A percentile compares a stretch with the other conserved stretches of the same genome.
These are phyloP conservation scores for Diddensiella transvaalensis DNA, from an alignment of 805 yeast species.

Conservation along the genomic window DNA sequence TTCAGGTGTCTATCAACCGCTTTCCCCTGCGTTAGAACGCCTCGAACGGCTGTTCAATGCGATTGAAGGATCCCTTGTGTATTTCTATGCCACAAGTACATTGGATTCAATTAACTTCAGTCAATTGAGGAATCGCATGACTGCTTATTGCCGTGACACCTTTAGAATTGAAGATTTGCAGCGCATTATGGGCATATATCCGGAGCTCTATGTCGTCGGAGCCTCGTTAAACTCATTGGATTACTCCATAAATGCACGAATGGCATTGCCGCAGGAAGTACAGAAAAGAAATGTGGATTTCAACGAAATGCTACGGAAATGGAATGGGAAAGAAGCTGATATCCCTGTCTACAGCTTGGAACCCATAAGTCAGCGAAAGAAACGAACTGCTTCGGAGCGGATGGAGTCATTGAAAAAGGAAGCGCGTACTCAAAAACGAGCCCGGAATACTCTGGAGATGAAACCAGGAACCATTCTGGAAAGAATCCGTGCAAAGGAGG, in stretches of 20 bases:
- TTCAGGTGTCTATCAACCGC: not conserved
- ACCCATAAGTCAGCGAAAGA: conserved; percentile 1
- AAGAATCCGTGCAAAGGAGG: conserved; percentile 32
- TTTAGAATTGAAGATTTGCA: conserved; percentile 21
- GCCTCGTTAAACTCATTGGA: not conserved
- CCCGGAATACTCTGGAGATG: not conserved
- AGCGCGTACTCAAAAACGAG: conserved; percentile 7
- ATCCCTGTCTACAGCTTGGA: not conserved
- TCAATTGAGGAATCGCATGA: conserved; percentile 21
- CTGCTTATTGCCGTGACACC: conserved; percentile 19
- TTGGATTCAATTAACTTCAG: conserved; percentile 24
- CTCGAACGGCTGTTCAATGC: conserved; percentile 19
- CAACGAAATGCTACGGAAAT: conserved; percentile 4
- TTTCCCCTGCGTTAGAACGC: not conserved
- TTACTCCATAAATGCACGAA: conserved; percentile 2
- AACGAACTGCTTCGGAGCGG: conserved; percentile 10
- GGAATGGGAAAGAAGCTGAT: not conserved
- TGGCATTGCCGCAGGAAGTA: conserved; percentile 10
- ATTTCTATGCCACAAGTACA: conserved; percentile 24
- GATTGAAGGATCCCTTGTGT: conserved; percentile 23
- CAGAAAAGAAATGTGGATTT: conserved; percentile 6
- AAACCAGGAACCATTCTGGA: conserved; percentile 26
- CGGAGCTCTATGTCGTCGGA: conserved; percentile 24
- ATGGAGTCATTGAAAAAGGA: conserved; percentile 14
- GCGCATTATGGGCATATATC: conserved; percentile 24